phyloP scores from a whole-genome alignment of 495 filamentous ascomycete genomes.

The Sordaria brevicollis region DNA sequence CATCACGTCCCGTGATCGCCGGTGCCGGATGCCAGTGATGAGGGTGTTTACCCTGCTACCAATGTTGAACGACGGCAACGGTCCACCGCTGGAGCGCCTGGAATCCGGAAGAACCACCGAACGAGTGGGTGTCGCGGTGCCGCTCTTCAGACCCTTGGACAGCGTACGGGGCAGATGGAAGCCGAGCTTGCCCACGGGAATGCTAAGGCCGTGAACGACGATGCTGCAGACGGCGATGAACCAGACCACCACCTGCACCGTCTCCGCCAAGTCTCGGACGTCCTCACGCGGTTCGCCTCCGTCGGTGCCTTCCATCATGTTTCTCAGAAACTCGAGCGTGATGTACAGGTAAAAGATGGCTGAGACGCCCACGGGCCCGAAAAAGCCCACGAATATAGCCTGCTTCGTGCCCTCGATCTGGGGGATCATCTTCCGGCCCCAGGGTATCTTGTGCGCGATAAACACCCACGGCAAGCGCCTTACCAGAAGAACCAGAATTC shows the following conservation, averaged over 20 bases:
- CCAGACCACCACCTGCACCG: slow-evolving; percentile 68
- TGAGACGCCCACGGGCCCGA: slow-evolving; percentile 89
- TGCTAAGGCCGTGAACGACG: slow-evolving; percentile 78
- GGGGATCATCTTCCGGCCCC: slow-evolving; percentile 37
- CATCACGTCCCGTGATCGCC: neutral
- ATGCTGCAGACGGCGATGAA: slow-evolving; percentile 80
- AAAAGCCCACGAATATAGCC: slow-evolving; percentile 81
- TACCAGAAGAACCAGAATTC: slow-evolving; percentile 69
- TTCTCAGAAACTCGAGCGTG: slow-evolving; percentile 54
- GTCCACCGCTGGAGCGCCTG: slow-evolving; percentile 1
- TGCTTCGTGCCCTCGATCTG: slow-evolving; percentile 68
- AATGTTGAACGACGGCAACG: slow-evolving; percentile 11
- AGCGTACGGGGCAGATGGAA: slow-evolving; percentile 70
- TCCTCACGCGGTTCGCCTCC: slow-evolving; percentile 51
- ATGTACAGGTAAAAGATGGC: slow-evolving; percentile 86
- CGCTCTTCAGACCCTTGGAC: slow-evolving; percentile 34
- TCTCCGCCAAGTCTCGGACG: slow-evolving; percentile 50
- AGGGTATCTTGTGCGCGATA: slow-evolving; percentile 49
- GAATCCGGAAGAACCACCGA: slow-evolving; percentile 1
- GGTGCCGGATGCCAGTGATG: slow-evolving; percentile 20
- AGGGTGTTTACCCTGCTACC: slow-evolving; percentile 16
- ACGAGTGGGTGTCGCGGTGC: slow-evolving; percentile 2
- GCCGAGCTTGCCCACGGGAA: slow-evolving; percentile 75
- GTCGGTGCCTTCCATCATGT: slow-evolving; percentile 37
- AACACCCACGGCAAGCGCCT: slow-evolving; percentile 71